Percentiles rank a stretch among this genome's conserved stretches.
These are phyloP conservation scores for Pythium guiyangense DNA, from an alignment of 352 stramenopile species.

Conservation along the genomic window DNA sequence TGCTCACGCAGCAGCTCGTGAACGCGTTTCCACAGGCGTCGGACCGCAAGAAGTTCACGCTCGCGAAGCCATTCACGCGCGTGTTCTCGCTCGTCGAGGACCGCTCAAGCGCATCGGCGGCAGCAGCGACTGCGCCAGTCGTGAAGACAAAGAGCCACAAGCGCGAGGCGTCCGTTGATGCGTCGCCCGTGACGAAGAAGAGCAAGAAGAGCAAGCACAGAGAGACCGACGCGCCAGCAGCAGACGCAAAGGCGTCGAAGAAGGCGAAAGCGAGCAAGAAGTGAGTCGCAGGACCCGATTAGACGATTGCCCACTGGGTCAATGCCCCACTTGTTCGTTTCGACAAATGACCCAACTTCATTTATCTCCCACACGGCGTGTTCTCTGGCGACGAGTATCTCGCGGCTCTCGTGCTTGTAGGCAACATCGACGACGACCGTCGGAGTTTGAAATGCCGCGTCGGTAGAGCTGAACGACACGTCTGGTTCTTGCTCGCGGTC, in stretches of 20 bases:
- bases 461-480: no score
- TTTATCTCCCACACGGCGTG: no score
- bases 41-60: constrained; percentile 53
- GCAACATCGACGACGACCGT: no score
- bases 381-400: no score
- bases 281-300: neutral
- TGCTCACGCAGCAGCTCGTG: constrained; percentile 71
- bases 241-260: neutral
- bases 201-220: constrained; percentile 36
- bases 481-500: no score
- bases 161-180: constrained; percentile 7
- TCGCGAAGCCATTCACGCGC: constrained; percentile 70
- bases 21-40: constrained; percentile 62
- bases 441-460: no score
- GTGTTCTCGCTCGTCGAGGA: constrained; percentile 72
- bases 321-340: no score
- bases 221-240: constrained; percentile 12
- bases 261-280: constrained; percentile 21
- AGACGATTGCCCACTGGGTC: neutral
- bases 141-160: constrained; percentile 27
- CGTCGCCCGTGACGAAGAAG: constrained; percentile 33
- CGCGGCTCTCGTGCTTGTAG: no score
- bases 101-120: constrained; percentile 9
- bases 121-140: constrained; percentile 7
- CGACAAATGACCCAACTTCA: no score